Percentiles rank a stretch among this genome's conserved stretches.
Evolutionary conservation across 805 yeast genomes (phyloP).

Genomic region (Komagataella kurtzmanii): DNA sequence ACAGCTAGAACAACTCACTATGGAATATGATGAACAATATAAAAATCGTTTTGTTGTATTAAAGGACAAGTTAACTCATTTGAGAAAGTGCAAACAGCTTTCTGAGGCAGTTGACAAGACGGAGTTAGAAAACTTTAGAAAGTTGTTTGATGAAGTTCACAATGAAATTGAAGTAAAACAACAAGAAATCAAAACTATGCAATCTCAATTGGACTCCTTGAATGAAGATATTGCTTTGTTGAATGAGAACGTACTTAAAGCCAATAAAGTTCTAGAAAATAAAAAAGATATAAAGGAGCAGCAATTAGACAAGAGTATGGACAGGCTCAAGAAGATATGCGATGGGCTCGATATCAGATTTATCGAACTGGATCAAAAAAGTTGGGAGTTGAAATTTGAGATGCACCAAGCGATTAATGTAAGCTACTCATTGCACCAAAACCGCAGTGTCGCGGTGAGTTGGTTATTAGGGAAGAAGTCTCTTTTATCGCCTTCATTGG

Average conservation of each 20-base stretch:
- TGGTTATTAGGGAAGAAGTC: background rate
- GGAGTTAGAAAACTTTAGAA: background rate
- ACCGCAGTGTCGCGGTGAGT: background rate
- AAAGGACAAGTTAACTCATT: background rate
- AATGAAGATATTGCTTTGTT: background rate
- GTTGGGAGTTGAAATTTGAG: background rate
- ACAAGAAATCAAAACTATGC: background rate
- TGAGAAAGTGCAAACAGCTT: background rate
- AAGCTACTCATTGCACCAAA: background rate
- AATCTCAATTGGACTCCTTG: background rate
- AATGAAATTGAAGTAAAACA: background rate
- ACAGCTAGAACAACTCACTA: background rate
- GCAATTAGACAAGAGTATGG: background rate
- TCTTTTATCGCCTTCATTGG: background rate
- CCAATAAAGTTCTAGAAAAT: background rate
- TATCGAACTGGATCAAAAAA: background rate
- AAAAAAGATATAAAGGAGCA: background rate
- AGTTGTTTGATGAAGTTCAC: background rate
- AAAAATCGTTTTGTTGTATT: background rate
- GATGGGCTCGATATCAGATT: background rate
- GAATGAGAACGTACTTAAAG: background rate
- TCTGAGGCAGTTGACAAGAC: background rate
- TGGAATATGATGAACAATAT: background rate
- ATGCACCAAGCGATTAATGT: background rate
- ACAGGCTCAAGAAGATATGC: background rate